Evolutionary conservation across 345 rosid genomes (phyloP).

Genomic region (Gynandropsis gynandra): DNA sequence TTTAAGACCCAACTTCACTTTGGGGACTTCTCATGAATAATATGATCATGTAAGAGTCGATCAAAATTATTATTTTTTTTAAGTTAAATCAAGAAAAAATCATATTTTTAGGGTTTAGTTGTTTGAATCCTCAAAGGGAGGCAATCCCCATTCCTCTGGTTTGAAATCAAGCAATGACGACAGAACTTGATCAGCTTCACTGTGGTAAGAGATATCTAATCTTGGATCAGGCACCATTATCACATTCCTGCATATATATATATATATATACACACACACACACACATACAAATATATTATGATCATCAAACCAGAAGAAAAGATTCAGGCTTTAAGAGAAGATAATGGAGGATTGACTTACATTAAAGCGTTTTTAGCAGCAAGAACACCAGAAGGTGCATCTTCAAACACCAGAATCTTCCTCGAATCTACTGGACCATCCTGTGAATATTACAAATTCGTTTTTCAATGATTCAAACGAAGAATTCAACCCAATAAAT

Average conservation of each 20-base stretch:
- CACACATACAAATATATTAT: too few species aligned
- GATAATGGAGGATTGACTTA: constrained; percentile 37
- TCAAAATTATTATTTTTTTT: too few species aligned
- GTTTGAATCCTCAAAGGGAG: constrained; percentile 40
- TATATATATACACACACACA: too few species aligned
- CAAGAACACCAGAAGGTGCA: constrained; percentile 87
- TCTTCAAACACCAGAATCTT: constrained; percentile 80
- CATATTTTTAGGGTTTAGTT: constrained; percentile 10
- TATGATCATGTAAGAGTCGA: too few species aligned
- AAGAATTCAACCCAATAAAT: neutral
- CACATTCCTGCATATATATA: constrained; percentile 42
- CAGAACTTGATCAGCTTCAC: constrained; percentile 65
- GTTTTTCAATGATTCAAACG: neutral
- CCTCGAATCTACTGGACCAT: constrained; percentile 48
- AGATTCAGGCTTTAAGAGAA: neutral
- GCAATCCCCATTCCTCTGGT: constrained; percentile 67
- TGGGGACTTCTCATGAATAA: too few species aligned
- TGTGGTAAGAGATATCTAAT: constrained; percentile 56
- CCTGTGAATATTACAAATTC: constrained; percentile 33
- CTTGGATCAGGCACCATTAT: constrained; percentile 92
- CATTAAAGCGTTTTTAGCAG: constrained; percentile 93
- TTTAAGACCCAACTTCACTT: too few species aligned
- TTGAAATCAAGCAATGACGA: constrained; percentile 58
- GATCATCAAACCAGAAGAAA: neutral
- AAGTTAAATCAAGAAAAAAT: too few species aligned